Conservation (phyloP, 495 filamentous ascomycete species). For the Hyaloscypha finlandica region DNA sequence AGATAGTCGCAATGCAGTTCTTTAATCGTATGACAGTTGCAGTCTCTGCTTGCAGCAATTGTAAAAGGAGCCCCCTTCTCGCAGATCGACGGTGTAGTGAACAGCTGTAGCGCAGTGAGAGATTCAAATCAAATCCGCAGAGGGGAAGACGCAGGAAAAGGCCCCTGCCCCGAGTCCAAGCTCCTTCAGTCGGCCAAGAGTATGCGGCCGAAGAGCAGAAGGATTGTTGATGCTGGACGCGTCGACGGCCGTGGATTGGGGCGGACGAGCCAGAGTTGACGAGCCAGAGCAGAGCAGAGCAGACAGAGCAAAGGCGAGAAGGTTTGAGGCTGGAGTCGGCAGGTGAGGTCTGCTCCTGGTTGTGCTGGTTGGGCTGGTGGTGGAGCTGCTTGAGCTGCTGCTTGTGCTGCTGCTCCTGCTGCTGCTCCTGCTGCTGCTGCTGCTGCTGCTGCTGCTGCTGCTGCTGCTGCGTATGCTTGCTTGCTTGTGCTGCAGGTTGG, state of each 20-base stretch:
- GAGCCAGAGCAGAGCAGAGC: background rate
- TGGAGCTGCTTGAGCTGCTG: no score
- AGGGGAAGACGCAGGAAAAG: conserved; percentile 14
- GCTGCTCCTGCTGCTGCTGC: no score
- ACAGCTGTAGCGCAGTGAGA: conserved; percentile 29
- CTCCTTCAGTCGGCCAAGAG: background rate
- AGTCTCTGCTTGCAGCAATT: background rate
- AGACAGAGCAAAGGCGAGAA: background rate
- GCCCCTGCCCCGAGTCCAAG: background rate
- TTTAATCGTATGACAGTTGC: background rate
- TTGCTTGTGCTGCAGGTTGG: background rate
- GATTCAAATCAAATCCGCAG: conserved; percentile 8
- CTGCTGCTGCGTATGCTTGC: background rate
- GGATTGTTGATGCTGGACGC: background rate
- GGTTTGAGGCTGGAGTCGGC: background rate
- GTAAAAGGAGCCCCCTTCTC: conserved; percentile 8
- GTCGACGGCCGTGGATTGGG: background rate
- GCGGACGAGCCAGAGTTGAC: background rate
- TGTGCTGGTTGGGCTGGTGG: no score
- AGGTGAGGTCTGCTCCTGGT: background rate
- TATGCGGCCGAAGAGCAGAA: background rate
- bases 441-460: no score
- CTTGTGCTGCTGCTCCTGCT: no score
- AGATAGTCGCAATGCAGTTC: conserved; percentile 18
- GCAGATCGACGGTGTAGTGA: conserved; percentile 24